A percentile compares a stretch with the other conserved stretches of the same genome.
These are phyloP conservation scores for Boletus rubescentipes DNA, from an alignment of 768 basidiomycete genomes.

Conservation along the genomic window DNA sequence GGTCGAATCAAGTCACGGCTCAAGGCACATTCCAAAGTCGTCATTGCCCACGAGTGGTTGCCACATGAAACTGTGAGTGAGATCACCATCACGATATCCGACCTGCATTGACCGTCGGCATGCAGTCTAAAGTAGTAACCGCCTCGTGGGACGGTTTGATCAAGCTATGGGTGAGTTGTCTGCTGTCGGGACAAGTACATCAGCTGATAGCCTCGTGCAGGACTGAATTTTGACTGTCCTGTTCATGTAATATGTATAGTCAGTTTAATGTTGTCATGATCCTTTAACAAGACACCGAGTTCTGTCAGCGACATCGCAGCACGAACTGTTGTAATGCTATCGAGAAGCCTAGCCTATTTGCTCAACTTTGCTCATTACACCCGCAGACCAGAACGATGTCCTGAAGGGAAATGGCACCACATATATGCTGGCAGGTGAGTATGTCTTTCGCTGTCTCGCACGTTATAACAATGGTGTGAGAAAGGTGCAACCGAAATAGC, in stretches of 20 bases:
- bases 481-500: constrained; percentile 2
- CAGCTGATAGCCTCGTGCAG: constrained; percentile 20
- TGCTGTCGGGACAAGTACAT: background rate
- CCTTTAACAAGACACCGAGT: background rate
- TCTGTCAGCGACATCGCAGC: background rate
- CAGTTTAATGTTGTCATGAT: constrained; percentile 5
- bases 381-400: background rate
- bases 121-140: constrained; percentile 92
- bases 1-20: constrained; percentile 90
- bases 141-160: constrained; percentile 98
- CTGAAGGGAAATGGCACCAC: background rate
- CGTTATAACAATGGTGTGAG: constrained; percentile 6
- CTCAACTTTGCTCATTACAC: background rate
- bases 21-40: constrained; percentile 91
- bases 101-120: constrained; percentile 13
- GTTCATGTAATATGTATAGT: constrained; percentile 3
- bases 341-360: constrained; percentile 3
- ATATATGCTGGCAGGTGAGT: background rate
- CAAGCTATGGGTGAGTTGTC: constrained; percentile 87
- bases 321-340: background rate
- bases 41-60: constrained; percentile 97
- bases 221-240: constrained; percentile 26
- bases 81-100: background rate
- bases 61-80: constrained; percentile 91
- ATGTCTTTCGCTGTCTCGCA: background rate